A percentile compares a stretch with the other conserved stretches of the same genome.
Conservation (phyloP, 2,329 filamentous ascomycete genomes). For the Colletotrichum eleusines region DNA sequence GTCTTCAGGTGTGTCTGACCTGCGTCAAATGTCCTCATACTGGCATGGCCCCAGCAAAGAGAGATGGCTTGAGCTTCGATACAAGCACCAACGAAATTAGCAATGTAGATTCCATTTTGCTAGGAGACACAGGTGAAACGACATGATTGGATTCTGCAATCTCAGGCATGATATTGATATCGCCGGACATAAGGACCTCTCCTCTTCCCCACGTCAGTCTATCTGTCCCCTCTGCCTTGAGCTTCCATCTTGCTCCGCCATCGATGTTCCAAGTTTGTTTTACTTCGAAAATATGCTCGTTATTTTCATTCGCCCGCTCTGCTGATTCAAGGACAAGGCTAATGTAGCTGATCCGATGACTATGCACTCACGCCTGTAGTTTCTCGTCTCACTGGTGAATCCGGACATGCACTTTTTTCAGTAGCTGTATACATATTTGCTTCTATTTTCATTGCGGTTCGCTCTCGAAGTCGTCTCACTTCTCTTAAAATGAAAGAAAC, state of each 20-base stretch:
- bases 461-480: neutral
- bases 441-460: too few relatives aligned
- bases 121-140: neutral
- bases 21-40: neutral
- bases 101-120: too few relatives aligned
- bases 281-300: neutral
- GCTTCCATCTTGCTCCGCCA: neutral
- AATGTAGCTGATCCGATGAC: neutral
- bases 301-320: neutral
- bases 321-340: neutral
- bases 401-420: neutral
- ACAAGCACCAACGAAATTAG: too few relatives aligned
- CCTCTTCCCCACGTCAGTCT: too few relatives aligned
- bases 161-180: neutral
- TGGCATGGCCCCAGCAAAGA: neutral
- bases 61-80: neutral
- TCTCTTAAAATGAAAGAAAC: neutral
- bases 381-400: neutral
- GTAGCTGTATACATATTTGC: too few relatives aligned
- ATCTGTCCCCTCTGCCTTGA: neutral
- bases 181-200: neutral
- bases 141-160: neutral
- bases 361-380: neutral
- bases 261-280: too few relatives aligned
- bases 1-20: too few relatives aligned